Evolutionary conservation across 345 rosid species (phyloP).

Genomic region (Melaleuca alternifolia): DNA sequence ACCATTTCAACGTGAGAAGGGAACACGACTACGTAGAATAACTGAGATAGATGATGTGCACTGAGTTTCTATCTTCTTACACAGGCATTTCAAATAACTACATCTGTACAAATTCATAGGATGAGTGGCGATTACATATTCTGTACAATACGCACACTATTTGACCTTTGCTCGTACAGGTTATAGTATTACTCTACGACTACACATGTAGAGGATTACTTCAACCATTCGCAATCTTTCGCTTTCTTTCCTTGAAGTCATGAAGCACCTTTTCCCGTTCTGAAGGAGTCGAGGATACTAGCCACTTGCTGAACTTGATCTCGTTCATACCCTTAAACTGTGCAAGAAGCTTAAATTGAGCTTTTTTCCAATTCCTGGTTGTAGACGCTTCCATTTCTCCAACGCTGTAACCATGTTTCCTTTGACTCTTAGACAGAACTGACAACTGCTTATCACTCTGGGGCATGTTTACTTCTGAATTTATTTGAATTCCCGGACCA

Average conservation of each 20-base stretch:
- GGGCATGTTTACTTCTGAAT: conserved; percentile 1
- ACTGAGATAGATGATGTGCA: not conserved
- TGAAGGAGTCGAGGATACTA: conserved; percentile 36
- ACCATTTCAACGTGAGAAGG: not conserved
- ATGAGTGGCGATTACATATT: not conserved
- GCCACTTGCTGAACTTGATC: conserved; percentile 71
- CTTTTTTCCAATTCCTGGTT: conserved; percentile 29
- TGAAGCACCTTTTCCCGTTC: conserved; percentile 40
- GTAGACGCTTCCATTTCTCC: conserved; percentile 10
- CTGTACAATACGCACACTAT: not conserved
- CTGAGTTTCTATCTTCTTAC: not conserved
- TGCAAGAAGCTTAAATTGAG: conserved; percentile 40
- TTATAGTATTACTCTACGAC: not conserved
- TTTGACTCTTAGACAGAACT: conserved; percentile 3
- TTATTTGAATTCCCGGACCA: conserved; percentile 9
- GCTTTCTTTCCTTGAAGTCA: conserved; percentile 39
- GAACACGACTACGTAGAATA: not conserved
- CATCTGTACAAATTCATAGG: not conserved
- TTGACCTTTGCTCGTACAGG: not conserved
- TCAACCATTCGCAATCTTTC: not conserved
- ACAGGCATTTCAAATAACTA: not conserved
- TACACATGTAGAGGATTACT: not conserved
- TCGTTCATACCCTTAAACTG: conserved; percentile 55
- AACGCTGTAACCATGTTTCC: not conserved
- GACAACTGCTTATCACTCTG: conserved; percentile 1